Evolutionary conservation across 257 asterid species (phyloP), one percentile per base, ranked within the genome.

Genomic region (Nemophila menziesii): DNA sequence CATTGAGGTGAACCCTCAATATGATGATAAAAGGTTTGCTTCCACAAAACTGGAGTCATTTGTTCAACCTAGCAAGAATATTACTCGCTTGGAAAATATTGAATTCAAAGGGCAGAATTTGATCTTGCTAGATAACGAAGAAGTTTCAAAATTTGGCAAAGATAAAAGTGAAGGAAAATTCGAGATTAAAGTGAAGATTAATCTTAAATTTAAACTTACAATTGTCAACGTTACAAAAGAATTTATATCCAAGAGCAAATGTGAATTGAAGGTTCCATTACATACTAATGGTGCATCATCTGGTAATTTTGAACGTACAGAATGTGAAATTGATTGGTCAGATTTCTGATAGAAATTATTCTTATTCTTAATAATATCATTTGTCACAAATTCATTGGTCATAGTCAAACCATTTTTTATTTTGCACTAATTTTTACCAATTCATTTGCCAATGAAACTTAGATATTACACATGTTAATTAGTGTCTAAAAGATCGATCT

Each of bases 241-340:
- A 33, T 50, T 78, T 11, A 85, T 74, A 69, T 92, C 95, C 20
- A 75, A 61, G 67, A 80, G 78, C 39, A 66, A 73, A 43, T 85
- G 95, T 58, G 77, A 75, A 53, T 48, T 85, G 72, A 52, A 54
- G 46, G 56, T 85, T 9, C 95, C 92, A 8, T 58, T 78, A 29
- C 36, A 26, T 67, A 44, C 14, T 3, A 48, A 73, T 17, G 73
- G 62, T 48, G 80, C 81, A 15, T 56, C 51, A 48, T 63, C 70
- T 1, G 18, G 79, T 2, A 57, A 19, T 43, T 75, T 56, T 46
- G 64, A 70, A 56, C 17, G 74, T 38, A 73, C 55, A 16, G 55
- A 69, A 49, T 85, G 95, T 27, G 62, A 64, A 44, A 68, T 78
- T 16, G 93, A 75, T 60, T 85, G 95, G 95, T 77, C 36, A 8